Conservation (phyloP, 352 stramenopile species). For the Pythium insidiosum region DNA sequence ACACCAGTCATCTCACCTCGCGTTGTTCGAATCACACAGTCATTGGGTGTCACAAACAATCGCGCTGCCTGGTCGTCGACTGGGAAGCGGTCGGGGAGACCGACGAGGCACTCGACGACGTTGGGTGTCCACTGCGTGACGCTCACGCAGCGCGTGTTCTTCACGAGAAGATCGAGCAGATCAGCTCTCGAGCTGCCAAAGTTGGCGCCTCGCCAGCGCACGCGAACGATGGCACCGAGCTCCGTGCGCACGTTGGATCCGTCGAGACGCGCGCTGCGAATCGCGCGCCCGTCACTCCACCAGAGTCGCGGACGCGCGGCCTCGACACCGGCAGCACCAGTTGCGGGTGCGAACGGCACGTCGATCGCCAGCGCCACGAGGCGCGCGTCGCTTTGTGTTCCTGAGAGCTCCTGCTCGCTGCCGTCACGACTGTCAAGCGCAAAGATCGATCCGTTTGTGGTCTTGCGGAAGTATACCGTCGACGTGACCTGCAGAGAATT, state of each 20-base stretch:
- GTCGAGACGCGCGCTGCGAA: constrained; percentile 21
- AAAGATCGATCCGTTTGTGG: constrained; percentile 44
- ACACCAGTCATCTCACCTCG: constrained; percentile 38
- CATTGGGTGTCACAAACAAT: constrained; percentile 16
- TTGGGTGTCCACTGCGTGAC: constrained; percentile 30
- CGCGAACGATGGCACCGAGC: constrained; percentile 30
- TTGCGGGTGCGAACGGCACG: neutral
- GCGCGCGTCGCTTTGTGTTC: constrained; percentile 9
- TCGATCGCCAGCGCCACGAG: constrained; percentile 11
- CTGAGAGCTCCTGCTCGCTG: constrained; percentile 9
- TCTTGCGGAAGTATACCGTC: constrained; percentile 58
- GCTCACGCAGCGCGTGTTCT: constrained; percentile 29
- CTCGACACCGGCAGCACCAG: too few relatives aligned
- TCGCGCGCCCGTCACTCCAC: constrained; percentile 48
- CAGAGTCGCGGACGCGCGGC: too few relatives aligned
- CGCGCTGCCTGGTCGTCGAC: neutral
- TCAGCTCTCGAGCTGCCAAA: constrained; percentile 26
- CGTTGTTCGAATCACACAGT: constrained; percentile 45
- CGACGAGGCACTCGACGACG: constrained; percentile 50
- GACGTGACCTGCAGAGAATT: constrained; percentile 18
- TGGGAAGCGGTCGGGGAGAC: constrained; percentile 20
- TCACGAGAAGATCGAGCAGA: constrained; percentile 29
- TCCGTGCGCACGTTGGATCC: constrained; percentile 3
- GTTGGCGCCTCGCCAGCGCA: constrained; percentile 48
- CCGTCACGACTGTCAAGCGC: constrained; percentile 29